Evolutionary conservation across 2,329 filamentous ascomycete species (phyloP).

Genomic region (Clarireedia hainanense): DNA sequence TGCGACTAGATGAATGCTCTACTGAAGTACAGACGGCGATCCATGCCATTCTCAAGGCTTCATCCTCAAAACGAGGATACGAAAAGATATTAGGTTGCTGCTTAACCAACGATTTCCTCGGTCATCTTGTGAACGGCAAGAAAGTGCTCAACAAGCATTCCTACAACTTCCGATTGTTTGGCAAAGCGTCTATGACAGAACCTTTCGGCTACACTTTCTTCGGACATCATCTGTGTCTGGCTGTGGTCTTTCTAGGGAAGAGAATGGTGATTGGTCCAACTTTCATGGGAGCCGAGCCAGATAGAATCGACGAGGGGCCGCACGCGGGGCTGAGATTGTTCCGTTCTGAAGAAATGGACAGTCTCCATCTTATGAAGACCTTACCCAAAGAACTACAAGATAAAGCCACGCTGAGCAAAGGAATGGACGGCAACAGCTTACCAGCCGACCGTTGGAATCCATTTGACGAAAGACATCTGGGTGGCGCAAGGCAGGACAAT

Average conservation of each 20-base stretch:
- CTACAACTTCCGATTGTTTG: constrained; percentile 26
- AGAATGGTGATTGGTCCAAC: constrained; percentile 66
- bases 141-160: constrained; percentile 26
- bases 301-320: constrained; percentile 34
- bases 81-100: constrained; percentile 24
- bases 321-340: constrained; percentile 23
- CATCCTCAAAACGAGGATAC: constrained; percentile 21
- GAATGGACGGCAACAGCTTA: constrained; percentile 28
- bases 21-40: constrained; percentile 19
- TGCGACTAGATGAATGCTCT: constrained; percentile 23
- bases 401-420: constrained; percentile 27
- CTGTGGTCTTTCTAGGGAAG: constrained; percentile 55
- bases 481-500: constrained; percentile 74
- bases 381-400: constrained; percentile 23
- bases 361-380: constrained; percentile 26
- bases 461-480: constrained; percentile 71
- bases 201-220: constrained; percentile 38
- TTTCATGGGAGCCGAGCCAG: constrained; percentile 76
- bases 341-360: constrained; percentile 20
- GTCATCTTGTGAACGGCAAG: constrained; percentile 24
- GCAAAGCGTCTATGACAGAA: constrained; percentile 17
- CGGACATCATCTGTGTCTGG: constrained; percentile 71
- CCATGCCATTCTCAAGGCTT: constrained; percentile 21
- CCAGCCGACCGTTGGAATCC: constrained; percentile 63
- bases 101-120: constrained; percentile 25